Evolutionary conservation across 2,329 filamentous ascomycete genomes (phyloP).

Genomic region (Colletotrichum liaoningense): DNA sequence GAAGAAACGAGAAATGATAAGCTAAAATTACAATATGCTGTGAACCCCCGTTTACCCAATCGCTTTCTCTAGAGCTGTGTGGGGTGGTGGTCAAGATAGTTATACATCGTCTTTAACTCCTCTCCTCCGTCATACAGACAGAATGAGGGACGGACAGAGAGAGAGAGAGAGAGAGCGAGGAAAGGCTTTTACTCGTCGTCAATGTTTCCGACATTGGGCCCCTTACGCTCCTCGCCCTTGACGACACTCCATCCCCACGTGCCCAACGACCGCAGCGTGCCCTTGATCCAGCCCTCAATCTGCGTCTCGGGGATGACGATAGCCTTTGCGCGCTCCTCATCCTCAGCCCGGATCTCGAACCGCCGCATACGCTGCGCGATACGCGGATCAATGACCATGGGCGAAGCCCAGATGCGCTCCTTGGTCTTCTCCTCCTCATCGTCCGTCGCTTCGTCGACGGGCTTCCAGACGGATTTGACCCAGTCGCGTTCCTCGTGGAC

Average conservation of each 20-base stretch:
- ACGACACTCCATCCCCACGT: constrained; percentile 60
- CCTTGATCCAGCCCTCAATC: constrained; percentile 76
- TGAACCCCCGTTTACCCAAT: neutral
- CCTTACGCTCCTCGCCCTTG: constrained; percentile 50
- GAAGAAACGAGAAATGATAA: too few species aligned
- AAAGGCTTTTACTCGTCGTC: constrained; percentile 40
- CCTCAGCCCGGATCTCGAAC: constrained; percentile 76
- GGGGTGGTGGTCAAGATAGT: neutral
- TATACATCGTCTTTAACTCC: neutral
- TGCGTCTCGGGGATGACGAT: constrained; percentile 76
- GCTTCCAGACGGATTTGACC: constrained; percentile 82
- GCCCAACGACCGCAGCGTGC: constrained; percentile 64
- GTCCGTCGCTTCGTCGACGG: constrained; percentile 54
- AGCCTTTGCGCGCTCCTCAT: constrained; percentile 73
- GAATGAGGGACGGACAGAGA: too few species aligned
- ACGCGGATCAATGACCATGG: constrained; percentile 80
- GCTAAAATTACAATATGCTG: constrained; percentile 31
- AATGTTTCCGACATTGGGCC: constrained; percentile 53
- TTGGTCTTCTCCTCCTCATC: constrained; percentile 55
- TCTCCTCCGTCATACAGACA: neutral
- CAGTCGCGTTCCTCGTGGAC: constrained; percentile 81
- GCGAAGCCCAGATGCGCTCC: constrained; percentile 81
- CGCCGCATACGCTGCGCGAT: constrained; percentile 83
- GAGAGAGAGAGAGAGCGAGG: too few species aligned
- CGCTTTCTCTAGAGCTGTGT: neutral